Evolutionary conservation across 2,329 filamentous ascomycete genomes (phyloP), one percentile per base, ranked within the genome.

Genomic region (Samsoniella hepiali): DNA sequence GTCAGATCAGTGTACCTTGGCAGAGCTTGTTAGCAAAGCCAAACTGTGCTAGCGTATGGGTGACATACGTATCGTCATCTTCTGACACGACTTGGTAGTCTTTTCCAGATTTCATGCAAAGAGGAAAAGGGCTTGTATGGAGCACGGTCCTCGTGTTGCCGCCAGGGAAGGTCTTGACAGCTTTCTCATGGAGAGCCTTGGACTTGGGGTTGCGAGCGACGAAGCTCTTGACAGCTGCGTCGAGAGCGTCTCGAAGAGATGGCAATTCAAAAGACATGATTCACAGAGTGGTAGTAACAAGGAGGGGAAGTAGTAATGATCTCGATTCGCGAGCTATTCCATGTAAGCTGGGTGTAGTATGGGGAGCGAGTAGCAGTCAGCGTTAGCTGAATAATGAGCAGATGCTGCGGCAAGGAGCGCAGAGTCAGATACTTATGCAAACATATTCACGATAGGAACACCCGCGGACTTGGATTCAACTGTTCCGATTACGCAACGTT

Each of bases 1-100:
- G 87, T 76, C 8, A 90, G 77, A 68, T 91, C 87, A 15, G 81
- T 75, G 69, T 88, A 88, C 50, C 76, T 79, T 49, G 36, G 2
- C 27, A 38, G 3, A 36, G 13, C 9, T 44, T 7, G 10, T 22
- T 66, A 61, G 11, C 8, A 7, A 22, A 6, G 2, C 8, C 6
- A 60, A 9, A 5, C 27, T 27, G 22, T 8, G 40, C 3, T n/a
- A 10, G n/a, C 3, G 13, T 3, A 0, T 17, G 5, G 7, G 9
- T 3, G 5, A 69, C 72, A 56, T 69, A 75, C 70, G 68, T 72
- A 27, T 76, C 71, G 8, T 73, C 77, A 56, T 82, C 80, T 47
- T 76, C 76, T 2, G 78, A 79, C 3, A 70, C 75, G 7, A 81
- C 68, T 45, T 73, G 70, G 51, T 73, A 69, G 6, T 72, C 72